Percentiles rank a stretch among this genome's conserved stretches.
Evolutionary conservation across 257 asterid genomes (phyloP).

Genomic region (Scutellaria barbata): DNA sequence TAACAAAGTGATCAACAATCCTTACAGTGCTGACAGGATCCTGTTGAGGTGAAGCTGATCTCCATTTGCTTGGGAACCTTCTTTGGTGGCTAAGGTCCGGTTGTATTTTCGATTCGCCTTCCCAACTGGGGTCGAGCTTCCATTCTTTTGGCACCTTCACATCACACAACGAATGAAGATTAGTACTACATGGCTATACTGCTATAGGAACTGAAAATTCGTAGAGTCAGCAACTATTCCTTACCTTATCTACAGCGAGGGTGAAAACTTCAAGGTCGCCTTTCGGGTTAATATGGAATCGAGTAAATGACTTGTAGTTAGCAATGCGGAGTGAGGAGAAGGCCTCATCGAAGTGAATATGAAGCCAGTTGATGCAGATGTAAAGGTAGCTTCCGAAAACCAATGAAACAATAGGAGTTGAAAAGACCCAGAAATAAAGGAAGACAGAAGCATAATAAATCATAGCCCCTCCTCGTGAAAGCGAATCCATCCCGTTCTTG

Average conservation of each 20-base stretch:
- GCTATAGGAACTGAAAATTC: not conserved
- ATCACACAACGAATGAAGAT: conserved; percentile 9
- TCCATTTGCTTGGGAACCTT: conserved; percentile 92
- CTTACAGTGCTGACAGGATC: conserved; percentile 78
- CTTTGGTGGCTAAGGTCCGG: conserved; percentile 60
- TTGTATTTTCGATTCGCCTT: conserved; percentile 63
- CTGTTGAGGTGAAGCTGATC: conserved; percentile 63
- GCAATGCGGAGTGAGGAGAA: conserved; percentile 97
- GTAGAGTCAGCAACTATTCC: not conserved
- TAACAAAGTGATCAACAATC: conserved; percentile 78
- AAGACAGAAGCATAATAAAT: conserved; percentile 95
- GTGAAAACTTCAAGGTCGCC: conserved; percentile 96
- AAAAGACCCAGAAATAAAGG: conserved; percentile 97
- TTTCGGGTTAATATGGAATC: conserved; percentile 69
- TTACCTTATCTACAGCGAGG: conserved; percentile 96
- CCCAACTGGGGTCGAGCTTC: conserved; percentile 95
- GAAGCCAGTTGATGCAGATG: conserved; percentile 96
- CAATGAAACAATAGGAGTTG: conserved; percentile 94
- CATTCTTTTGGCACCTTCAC: conserved; percentile 92
- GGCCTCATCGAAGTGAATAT: conserved; percentile 96
- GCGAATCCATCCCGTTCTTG: conserved; percentile 83
- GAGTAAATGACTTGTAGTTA: conserved; percentile 92
- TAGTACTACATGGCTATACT: not conserved
- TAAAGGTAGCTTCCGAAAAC: conserved; percentile 97
- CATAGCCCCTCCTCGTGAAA: conserved; percentile 77